A percentile compares a stretch with the other conserved stretches of the same genome.
Evolutionary conservation across 768 basidiomycete genomes (phyloP).

Genomic region (Collybiopsis confluens): DNA sequence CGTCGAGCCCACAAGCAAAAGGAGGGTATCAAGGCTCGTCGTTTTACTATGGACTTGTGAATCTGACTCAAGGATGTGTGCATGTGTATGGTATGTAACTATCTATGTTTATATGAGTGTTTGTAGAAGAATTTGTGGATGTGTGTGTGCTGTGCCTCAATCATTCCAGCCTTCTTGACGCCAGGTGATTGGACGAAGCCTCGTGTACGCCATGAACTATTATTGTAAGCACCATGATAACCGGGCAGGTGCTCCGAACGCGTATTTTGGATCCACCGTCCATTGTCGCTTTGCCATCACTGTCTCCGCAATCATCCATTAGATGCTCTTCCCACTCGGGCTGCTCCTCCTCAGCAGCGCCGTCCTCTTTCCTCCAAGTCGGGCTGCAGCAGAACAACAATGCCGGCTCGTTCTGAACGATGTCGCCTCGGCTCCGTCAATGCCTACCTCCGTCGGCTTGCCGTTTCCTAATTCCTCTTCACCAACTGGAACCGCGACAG

Average conservation of each 20-base stretch:
- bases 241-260: background rate
- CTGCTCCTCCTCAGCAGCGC: conserved; percentile 19
- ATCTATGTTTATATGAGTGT: background rate
- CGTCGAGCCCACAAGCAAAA: background rate
- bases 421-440: conserved; percentile 8
- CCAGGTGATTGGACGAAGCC: background rate
- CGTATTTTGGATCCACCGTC: no score
- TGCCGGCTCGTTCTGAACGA: conserved; percentile 23
- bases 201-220: conserved; percentile 8
- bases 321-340: conserved; percentile 14
- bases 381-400: conserved; percentile 18
- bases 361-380: conserved; percentile 9
- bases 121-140: background rate
- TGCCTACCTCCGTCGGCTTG: conserved; percentile 6
- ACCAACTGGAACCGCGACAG: conserved; percentile 8
- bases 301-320: background rate
- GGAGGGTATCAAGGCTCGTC: background rate
- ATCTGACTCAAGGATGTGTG: background rate
- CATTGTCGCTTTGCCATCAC: no score
- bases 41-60: background rate
- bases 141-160: background rate
- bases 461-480: conserved; percentile 8
- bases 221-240: background rate
- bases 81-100: conserved; percentile 1
- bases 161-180: background rate